Evolutionary conservation across 441 rosid species (phyloP).

Genomic region (Arabidopsis lyrata): DNA sequence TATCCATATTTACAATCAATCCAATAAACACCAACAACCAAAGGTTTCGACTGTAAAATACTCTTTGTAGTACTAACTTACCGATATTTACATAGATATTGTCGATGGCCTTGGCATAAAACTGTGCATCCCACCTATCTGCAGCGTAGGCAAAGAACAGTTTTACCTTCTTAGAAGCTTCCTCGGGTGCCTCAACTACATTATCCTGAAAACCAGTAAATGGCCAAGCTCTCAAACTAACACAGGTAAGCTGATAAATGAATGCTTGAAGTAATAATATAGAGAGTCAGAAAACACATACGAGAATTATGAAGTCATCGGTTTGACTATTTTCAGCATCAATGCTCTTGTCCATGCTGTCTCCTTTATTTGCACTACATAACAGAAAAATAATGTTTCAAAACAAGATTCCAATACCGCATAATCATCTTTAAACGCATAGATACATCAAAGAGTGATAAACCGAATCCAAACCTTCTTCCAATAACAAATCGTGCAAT

Average conservation of each 20-base stretch:
- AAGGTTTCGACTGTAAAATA: not conserved
- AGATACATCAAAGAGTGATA: conserved; percentile 15
- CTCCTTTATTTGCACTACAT: conserved; percentile 79
- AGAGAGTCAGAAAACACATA: conserved; percentile 48
- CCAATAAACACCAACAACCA: conserved; percentile 1
- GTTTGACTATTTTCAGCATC: conserved; percentile 79
- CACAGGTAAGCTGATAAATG: not conserved
- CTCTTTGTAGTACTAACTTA: conserved; percentile 41
- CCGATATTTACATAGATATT: conserved; percentile 71
- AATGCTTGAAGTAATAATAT: conserved; percentile 4
- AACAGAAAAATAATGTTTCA: conserved; percentile 36
- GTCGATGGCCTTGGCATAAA: conserved; percentile 74
- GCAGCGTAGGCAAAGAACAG: conserved; percentile 71
- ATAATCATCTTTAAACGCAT: conserved; percentile 23
- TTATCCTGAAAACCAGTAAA: conserved; percentile 53
- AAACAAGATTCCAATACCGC: conserved; percentile 22
- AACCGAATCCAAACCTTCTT: conserved; percentile 57
- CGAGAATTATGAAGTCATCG: conserved; percentile 83
- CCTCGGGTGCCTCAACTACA: conserved; percentile 65
- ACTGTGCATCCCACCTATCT: conserved; percentile 79
- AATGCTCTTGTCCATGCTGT: conserved; percentile 77
- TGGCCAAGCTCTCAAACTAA: conserved; percentile 21
- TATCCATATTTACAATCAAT: not conserved
- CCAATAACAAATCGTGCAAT: conserved; percentile 74
- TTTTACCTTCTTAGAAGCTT: conserved; percentile 64